Conservation (phyloP, 2,329 filamentous ascomycete genomes). For the Dactylellina cionopaga region DNA sequence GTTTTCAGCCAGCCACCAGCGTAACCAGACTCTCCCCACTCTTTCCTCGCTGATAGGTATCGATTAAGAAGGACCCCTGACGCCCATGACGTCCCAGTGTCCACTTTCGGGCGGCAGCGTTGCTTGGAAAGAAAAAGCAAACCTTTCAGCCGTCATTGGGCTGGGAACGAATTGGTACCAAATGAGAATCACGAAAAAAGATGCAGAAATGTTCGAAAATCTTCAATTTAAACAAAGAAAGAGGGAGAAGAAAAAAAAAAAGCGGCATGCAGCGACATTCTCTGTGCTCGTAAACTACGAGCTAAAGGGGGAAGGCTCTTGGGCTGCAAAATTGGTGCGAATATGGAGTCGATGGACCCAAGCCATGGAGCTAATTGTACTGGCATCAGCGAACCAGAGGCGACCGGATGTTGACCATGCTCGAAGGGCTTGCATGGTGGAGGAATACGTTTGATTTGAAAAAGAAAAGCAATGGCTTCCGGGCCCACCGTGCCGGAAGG, state of each 20-base stretch:
- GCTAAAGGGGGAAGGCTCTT: constrained; percentile 26
- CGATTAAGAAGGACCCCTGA: constrained; percentile 34
- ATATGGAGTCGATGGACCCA: constrained; percentile 28
- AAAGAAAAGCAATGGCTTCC: constrained; percentile 41
- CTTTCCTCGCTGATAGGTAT: constrained; percentile 31
- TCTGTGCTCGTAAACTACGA: constrained; percentile 6
- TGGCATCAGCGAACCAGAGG: constrained; percentile 47
- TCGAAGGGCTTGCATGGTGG: constrained; percentile 34
- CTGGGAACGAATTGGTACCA: constrained; percentile 28
- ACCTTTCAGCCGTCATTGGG: constrained; percentile 17
- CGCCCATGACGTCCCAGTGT: constrained; percentile 49
- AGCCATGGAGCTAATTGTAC: constrained; percentile 39
- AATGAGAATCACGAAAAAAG: no score
- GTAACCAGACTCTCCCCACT: constrained; percentile 51
- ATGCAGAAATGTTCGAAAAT: no score
- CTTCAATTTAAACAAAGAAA: not conserved
- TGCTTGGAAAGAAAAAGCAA: constrained; percentile 50
- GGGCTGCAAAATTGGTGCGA: constrained; percentile 12
- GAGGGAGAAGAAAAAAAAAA: not conserved
- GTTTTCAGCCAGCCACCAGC: constrained; percentile 52
- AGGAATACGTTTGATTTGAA: no score
- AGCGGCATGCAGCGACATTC: not conserved
- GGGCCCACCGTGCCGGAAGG: constrained; percentile 38
- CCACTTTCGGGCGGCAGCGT: constrained; percentile 48
- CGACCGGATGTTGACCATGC: constrained; percentile 37